phyloP scores from a whole-genome alignment of 176 grass and related monocot genomes.

The Zoysia japonica region DNA sequence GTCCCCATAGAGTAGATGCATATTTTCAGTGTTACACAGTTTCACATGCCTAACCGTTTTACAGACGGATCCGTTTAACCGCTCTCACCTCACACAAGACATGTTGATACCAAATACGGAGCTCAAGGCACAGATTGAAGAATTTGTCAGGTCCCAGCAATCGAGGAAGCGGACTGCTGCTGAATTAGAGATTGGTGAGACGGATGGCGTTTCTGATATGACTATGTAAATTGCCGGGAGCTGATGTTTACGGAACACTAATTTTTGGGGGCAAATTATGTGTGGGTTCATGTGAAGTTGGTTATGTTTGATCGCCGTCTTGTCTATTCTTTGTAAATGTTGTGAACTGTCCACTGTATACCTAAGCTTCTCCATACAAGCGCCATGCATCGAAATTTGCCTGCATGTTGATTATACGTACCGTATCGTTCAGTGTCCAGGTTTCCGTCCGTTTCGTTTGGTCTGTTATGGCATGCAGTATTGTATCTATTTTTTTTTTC shows the following conservation, averaged over 20 bases:
- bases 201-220: slow-evolving; percentile 49
- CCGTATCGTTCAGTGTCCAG: no score
- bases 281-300: neutral
- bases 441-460: no score
- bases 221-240: slow-evolving; percentile 32
- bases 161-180: slow-evolving; percentile 41
- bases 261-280: neutral
- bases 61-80: slow-evolving; percentile 95
- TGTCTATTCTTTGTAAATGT: slow-evolving; percentile 49
- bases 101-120: slow-evolving; percentile 82
- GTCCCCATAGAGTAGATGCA: neutral
- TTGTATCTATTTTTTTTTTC: no score
- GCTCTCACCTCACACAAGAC: slow-evolving; percentile 91
- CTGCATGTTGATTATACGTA: no score
- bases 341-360: slow-evolving; percentile 27
- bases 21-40: neutral
- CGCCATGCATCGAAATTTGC: neutral
- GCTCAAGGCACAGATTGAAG: slow-evolving; percentile 71
- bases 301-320: neutral
- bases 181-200: slow-evolving; percentile 23
- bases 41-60: slow-evolving; percentile 32
- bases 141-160: slow-evolving; percentile 72
- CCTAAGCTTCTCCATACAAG: slow-evolving; percentile 22
- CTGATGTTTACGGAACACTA: neutral
- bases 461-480: no score